Evolutionary conservation across 2,329 filamentous ascomycete species (phyloP).

Genomic region (Xylariaceae sp.): DNA sequence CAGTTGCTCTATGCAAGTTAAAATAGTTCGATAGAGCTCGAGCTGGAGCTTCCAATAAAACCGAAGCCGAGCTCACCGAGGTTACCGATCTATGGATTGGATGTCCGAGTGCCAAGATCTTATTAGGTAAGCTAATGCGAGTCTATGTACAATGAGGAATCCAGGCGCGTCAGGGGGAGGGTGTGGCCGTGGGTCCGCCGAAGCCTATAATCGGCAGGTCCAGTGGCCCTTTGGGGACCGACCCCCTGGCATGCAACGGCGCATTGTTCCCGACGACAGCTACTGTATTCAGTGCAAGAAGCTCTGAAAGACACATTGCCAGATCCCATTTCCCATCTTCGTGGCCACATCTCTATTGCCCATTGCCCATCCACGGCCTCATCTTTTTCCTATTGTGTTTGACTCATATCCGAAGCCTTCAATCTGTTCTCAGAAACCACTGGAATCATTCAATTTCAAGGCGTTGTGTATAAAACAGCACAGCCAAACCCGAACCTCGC

Average conservation of each 20-base stretch:
- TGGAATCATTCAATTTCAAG: constrained; percentile 15
- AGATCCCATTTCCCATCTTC: background rate
- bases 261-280: background rate
- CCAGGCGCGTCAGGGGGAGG: background rate
- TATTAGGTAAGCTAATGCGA: no score
- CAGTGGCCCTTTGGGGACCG: background rate
- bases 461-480: constrained; percentile 15
- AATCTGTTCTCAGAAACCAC: constrained; percentile 29
- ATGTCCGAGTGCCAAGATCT: no score
- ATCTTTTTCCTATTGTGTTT: constrained; percentile 1
- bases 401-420: constrained; percentile 16
- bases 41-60: no score
- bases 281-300: background rate
- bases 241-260: background rate
- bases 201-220: constrained; percentile 11
- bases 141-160: no score
- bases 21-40: no score
- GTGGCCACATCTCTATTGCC: background rate
- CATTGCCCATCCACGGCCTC: background rate
- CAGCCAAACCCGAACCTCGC: no score
- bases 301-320: background rate
- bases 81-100: no score
- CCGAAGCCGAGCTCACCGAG: no score
- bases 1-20: no score
- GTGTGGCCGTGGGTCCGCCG: background rate